A percentile compares a stretch with the other conserved stretches of the same genome.
These are phyloP conservation scores for Cenchrus americanus DNA, from an alignment of 176 grass and related monocot species.

Conservation along the genomic window DNA sequence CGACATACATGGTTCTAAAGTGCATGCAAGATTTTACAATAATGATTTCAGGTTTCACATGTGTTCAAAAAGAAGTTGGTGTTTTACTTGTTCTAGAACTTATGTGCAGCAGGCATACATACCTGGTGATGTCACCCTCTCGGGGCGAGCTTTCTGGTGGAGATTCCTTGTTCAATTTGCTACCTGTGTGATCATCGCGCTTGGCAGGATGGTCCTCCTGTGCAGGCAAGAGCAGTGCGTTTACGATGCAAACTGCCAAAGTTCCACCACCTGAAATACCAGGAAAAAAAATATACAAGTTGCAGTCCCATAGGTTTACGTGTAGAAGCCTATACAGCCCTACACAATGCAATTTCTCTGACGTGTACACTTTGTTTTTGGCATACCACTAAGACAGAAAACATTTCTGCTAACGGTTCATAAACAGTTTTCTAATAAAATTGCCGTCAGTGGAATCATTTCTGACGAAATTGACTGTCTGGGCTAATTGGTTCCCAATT, in stretches of 20 bases:
- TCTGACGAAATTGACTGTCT: too few species aligned
- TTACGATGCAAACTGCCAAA: neutral
- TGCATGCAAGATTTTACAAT: neutral
- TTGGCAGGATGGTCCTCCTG: neutral
- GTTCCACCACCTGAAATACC: too few species aligned
- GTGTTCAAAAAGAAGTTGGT: neutral
- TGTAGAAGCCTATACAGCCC: too few species aligned
- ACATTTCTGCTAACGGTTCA: too few species aligned
- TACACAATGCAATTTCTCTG: too few species aligned
- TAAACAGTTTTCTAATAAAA: too few species aligned
- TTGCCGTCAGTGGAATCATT: too few species aligned
- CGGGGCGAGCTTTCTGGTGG: neutral
- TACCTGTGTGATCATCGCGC: neutral
- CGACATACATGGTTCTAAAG: neutral
- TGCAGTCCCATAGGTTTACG: too few species aligned
- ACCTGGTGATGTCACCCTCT: neutral
- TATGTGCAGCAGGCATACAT: neutral
- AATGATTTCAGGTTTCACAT: neutral
- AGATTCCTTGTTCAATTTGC: neutral
- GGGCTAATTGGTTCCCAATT: too few species aligned
- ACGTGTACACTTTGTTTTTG: too few species aligned
- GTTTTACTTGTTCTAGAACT: neutral
- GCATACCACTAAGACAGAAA: too few species aligned
- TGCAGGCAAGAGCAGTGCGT: neutral
- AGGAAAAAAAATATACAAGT: too few species aligned